Evolutionary conservation across 2,329 filamentous ascomycete genomes (phyloP).

Genomic region (Pseudogymnoascus sp.): DNA sequence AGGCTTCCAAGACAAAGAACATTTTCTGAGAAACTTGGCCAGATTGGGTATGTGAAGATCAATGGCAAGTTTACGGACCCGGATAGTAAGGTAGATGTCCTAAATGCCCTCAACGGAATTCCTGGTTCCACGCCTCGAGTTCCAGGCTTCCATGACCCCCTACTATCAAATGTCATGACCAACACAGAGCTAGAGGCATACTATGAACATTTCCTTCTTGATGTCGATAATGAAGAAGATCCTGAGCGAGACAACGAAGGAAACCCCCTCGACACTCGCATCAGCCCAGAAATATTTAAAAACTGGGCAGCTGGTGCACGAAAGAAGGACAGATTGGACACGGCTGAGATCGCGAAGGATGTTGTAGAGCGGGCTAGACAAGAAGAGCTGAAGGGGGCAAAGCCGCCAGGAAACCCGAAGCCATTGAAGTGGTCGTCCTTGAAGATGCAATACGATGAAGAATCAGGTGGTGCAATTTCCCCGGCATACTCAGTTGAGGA

Average conservation of each 20-base stretch:
- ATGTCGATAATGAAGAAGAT: constrained; percentile 30
- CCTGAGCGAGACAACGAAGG: constrained; percentile 28
- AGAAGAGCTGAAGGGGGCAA: constrained; percentile 25
- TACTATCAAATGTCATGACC: constrained; percentile 17
- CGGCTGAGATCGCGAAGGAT: constrained; percentile 45
- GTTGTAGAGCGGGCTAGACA: constrained; percentile 53
- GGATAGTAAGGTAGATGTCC: constrained; percentile 20
- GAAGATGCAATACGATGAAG: constrained; percentile 22
- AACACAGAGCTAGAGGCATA: constrained; percentile 16
- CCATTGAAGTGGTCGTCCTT: constrained; percentile 16
- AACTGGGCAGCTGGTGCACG: constrained; percentile 30
- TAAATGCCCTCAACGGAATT: constrained; percentile 14
- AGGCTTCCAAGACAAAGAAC: not conserved
- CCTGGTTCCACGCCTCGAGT: not conserved
- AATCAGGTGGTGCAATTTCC: constrained; percentile 18
- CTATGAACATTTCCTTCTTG: constrained; percentile 19
- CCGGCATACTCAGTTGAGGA: constrained; percentile 15
- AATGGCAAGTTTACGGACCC: constrained; percentile 25
- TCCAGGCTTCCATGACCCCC: not conserved
- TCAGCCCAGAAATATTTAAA: constrained; percentile 38
- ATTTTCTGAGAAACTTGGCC: not conserved
- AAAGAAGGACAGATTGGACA: constrained; percentile 8
- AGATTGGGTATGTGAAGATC: constrained; percentile 21
- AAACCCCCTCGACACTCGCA: constrained; percentile 28
- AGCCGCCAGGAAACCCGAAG: constrained; percentile 16